phyloP scores from a whole-genome alignment of 2,329 filamentous ascomycete species.

The Blumeriella jaapii region DNA sequence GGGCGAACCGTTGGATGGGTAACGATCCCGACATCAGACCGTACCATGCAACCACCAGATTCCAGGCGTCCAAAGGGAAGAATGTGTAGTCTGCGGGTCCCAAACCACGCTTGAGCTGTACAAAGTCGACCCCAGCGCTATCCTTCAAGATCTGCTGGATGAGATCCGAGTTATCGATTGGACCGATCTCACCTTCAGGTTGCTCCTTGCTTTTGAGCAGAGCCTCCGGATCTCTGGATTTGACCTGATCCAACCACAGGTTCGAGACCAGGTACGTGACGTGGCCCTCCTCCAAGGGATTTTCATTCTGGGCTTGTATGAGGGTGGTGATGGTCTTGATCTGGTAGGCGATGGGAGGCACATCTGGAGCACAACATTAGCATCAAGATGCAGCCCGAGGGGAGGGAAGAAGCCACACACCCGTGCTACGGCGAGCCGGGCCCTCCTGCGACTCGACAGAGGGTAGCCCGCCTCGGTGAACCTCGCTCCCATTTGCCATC shows the following conservation, averaged over 20 bases:
- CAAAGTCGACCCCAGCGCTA: constrained; percentile 43
- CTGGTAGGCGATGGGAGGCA: constrained; percentile 53
- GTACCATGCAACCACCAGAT: constrained; percentile 72
- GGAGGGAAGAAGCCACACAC: not conserved
- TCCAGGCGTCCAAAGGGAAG: constrained; percentile 71
- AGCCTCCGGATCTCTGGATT: constrained; percentile 50
- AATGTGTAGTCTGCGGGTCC: constrained; percentile 63
- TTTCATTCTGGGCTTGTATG: constrained; percentile 35
- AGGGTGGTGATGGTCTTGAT: constrained; percentile 60
- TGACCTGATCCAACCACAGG: constrained; percentile 65
- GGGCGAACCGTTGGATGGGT: constrained; percentile 63
- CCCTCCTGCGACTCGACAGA: not conserved
- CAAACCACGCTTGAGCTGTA: constrained; percentile 60
- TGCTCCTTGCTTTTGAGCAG: constrained; percentile 48
- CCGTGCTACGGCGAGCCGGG: not conserved
- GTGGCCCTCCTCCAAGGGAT: constrained; percentile 55
- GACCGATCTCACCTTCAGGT: constrained; percentile 50
- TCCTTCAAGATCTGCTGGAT: constrained; percentile 49
- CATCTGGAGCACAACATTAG: constrained; percentile 13
- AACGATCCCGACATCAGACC: constrained; percentile 58
- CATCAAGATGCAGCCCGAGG: not conserved
- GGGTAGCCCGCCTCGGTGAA: constrained; percentile 2
- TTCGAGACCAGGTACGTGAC: constrained; percentile 68
- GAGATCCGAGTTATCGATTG: constrained; percentile 79
- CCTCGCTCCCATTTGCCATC: constrained; percentile 11